Conservation (phyloP, 148 eudicot species). For the Fallopia convolvulus region DNA sequence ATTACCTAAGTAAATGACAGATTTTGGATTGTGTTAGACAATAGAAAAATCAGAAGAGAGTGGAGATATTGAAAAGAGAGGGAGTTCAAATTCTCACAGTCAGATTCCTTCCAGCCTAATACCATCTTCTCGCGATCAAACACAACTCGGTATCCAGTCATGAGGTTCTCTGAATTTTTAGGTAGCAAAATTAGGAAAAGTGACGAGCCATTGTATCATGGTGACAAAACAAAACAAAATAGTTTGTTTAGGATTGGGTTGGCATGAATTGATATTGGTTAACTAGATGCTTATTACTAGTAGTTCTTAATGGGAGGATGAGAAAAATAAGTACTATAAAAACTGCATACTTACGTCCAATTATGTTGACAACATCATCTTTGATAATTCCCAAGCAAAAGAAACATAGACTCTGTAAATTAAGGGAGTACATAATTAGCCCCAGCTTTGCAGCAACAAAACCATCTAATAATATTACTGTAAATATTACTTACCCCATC, state of each 20-base stretch:
- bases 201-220: background rate
- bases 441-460: background rate
- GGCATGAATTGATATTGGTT: background rate
- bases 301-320: background rate
- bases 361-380: slow-evolving; percentile 19
- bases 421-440: background rate
- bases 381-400: slow-evolving; percentile 11
- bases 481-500: slow-evolving; percentile 20
- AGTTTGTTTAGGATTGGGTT: background rate
- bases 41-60: background rate
- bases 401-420: background rate
- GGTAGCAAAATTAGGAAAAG: background rate
- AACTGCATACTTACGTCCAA: slow-evolving; percentile 25
- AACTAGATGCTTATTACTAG: background rate
- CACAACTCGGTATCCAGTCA: slow-evolving; percentile 39
- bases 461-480: background rate
- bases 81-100: slow-evolving; percentile 27
- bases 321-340: background rate
- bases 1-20: slow-evolving; percentile 1
- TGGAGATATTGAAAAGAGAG: background rate
- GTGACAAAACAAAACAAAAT: background rate
- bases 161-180: slow-evolving; percentile 31
- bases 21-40: background rate
- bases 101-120: slow-evolving; percentile 33
- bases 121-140: slow-evolving; percentile 36